Evolutionary conservation across 1,284 basidiomycete genomes (phyloP), one percentile per base, ranked within the genome.

Genomic region (Cryptococcus amylolentus): DNA sequence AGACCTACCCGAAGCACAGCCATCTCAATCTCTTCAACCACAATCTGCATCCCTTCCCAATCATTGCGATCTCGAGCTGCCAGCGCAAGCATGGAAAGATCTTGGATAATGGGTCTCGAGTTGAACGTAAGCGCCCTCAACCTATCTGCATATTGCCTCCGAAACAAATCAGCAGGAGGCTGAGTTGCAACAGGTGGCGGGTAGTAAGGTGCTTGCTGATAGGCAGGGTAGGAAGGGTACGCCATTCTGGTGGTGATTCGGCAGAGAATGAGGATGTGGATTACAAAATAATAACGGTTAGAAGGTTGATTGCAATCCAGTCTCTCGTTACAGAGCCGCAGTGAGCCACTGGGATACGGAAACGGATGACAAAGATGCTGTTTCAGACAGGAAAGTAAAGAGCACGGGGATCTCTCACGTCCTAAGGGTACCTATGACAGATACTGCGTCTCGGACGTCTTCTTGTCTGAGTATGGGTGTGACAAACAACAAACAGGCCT

Each of bases 41-140:
- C 88, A 52, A 91, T 84, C 57, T 87, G 84, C 63, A 89, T 86
- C 78, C 87, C 80, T 82, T 73, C 63, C 60, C 88, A 85, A 54
- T 85, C 81, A 72, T 89, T 87, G 62, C 67, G 56, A 64, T 76
- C 70, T 16, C 70, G 64, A 61, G 73, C 69, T 59, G 95, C 88
- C 80, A 92, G 88, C 38, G 96, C 94, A 68, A 92, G 84, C 81
- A 95, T 85, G 31, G 95, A 98, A n/a, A 98, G 80, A 61, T 84
- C 85, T 78, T 95, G 93, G 68, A 99, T 99, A 64, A 97, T 87
- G 14, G 92, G 90, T 72, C 94, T 88, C 65, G 93, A 96, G 79
- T 98, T 99, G 81, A 95, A 87, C 43, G 87, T 93, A 61, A 98
- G 86, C 65, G 88, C 84, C 68, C 85, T 81, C 57, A 98, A 85